Evolutionary conservation across 768 basidiomycete genomes (phyloP).

Genomic region (Hemileccinum rubropunctum): DNA sequence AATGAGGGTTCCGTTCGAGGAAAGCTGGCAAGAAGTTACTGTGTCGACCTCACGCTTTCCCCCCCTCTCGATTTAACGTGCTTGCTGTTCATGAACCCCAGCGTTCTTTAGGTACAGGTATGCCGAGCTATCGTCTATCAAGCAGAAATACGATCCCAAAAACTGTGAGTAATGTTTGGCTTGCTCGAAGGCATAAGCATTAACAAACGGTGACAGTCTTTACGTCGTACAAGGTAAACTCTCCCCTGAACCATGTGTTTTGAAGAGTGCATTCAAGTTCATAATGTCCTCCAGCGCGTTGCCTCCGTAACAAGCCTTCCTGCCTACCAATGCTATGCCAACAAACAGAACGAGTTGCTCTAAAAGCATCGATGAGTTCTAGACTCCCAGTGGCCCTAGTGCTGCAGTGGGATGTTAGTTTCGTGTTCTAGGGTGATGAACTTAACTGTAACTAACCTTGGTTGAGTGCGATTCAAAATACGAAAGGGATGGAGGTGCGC

Average conservation of each 20-base stretch:
- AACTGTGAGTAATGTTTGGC: constrained; percentile 15
- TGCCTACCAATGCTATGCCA: too few relatives aligned
- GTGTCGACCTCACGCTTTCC: too few relatives aligned
- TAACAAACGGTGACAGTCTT: constrained; percentile 10
- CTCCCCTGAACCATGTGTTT: too few relatives aligned
- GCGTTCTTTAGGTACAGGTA: constrained; percentile 24
- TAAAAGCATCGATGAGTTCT: too few relatives aligned
- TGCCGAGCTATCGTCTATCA: constrained; percentile 14
- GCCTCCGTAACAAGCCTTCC: too few relatives aligned
- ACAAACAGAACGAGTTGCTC: too few relatives aligned
- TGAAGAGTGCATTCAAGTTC: too few relatives aligned
- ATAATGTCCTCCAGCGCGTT: too few relatives aligned
- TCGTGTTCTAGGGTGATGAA: not conserved
- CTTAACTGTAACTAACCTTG: not conserved
- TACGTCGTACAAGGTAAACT: constrained; percentile 16
- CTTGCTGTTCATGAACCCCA: not conserved
- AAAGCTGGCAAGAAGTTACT: constrained; percentile 16
- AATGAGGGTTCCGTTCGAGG: constrained; percentile 20
- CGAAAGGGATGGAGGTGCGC: not conserved
- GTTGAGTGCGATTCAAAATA: not conserved
- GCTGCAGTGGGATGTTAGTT: not conserved
- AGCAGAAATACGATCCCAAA: constrained; percentile 19
- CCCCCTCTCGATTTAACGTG: too few relatives aligned
- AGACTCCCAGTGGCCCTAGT: too few relatives aligned
- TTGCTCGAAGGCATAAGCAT: not conserved